Evolutionary conservation across 495 filamentous ascomycete species (phyloP), one percentile per base, ranked within the genome.

Genomic region (Penicillium lividum): DNA sequence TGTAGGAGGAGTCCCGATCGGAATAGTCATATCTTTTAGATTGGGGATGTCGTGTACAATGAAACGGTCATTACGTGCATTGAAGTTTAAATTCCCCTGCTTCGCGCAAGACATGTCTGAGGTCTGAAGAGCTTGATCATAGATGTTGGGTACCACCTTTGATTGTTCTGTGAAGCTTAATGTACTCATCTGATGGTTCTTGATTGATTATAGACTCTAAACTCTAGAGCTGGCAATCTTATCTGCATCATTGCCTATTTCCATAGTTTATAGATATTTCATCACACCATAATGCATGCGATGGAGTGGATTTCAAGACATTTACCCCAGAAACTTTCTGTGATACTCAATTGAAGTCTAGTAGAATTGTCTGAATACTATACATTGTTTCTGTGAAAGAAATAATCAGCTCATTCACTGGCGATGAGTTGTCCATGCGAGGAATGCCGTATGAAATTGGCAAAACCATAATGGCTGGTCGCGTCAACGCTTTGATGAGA

Each of bases 301-400:
- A 22, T 22, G 22, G 22, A n/a, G 4, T 6, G 13, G 4, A 1
- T 16, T 40, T 40, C 5, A 40, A 15, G 11, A 9, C 10, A 9
- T 36, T 36, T 11, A 16, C 15, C 4, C 3, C 38, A 16, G 3
- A 4, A 40, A 5, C 38, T 13, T 40, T 13, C 38, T 40, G 38
- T 40, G 38, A 4, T 5, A 40, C 38, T 40, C 6, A 7, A 5
- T 40, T 7, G 1, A 40, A 40, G 3, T 40, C 6, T 4, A 40
- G 38, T 16, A 16, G 38, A 40, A 13, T 4, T 7, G 15, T 40
- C 15, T 13, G 22, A 22, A 22, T 16, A 40, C 15, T 40, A n/a
- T 16, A 76, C 50, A 55, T 70, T 15, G 59, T 58, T 25, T 48
- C 46, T 36, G 61, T 78, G 4, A 70, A 62, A 43, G 48, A 50